Evolutionary conservation across 1,139 yeast genomes (phyloP).

Genomic region (Ogataea hybrid): DNA sequence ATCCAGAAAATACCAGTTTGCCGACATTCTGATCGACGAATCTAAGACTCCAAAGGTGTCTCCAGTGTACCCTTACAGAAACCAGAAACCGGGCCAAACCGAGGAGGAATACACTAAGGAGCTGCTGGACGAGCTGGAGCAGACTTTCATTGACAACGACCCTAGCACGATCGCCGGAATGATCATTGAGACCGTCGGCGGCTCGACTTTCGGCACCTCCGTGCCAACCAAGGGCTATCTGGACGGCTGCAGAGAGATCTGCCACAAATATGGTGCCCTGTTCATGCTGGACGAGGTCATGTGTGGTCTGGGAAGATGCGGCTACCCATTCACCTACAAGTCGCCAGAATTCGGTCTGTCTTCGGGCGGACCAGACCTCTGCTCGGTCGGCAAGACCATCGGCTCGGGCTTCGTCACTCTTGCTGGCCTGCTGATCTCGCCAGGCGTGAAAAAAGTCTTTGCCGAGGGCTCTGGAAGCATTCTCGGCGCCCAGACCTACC

Average conservation of each 20-base stretch:
- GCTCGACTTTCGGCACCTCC: constrained; percentile 57
- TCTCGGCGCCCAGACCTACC: constrained; percentile 60
- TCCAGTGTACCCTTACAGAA: constrained; percentile 51
- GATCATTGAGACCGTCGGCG: constrained; percentile 56
- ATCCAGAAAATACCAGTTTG: constrained; percentile 41
- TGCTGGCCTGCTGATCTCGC: constrained; percentile 57
- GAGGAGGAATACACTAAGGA: constrained; percentile 47
- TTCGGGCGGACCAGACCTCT: constrained; percentile 56
- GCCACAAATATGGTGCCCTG: constrained; percentile 46
- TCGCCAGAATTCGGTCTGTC: constrained; percentile 44
- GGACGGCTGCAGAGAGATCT: constrained; percentile 40
- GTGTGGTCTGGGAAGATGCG: constrained; percentile 50
- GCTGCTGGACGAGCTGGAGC: constrained; percentile 48
- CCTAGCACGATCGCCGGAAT: constrained; percentile 55
- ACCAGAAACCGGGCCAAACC: constrained; percentile 43
- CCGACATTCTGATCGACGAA: constrained; percentile 40
- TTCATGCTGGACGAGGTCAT: constrained; percentile 48
- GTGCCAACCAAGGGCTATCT: constrained; percentile 52
- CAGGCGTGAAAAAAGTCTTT: constrained; percentile 46
- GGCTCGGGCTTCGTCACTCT: constrained; percentile 65
- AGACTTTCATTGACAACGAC: constrained; percentile 47
- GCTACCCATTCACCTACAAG: constrained; percentile 35
- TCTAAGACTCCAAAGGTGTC: constrained; percentile 46
- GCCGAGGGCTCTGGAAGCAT: constrained; percentile 44
- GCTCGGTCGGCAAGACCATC: constrained; percentile 61